These are phyloP conservation scores for Podaxis rugospora DNA, from an alignment of 768 basidiomycete genomes.

Conservation along the genomic window DNA sequence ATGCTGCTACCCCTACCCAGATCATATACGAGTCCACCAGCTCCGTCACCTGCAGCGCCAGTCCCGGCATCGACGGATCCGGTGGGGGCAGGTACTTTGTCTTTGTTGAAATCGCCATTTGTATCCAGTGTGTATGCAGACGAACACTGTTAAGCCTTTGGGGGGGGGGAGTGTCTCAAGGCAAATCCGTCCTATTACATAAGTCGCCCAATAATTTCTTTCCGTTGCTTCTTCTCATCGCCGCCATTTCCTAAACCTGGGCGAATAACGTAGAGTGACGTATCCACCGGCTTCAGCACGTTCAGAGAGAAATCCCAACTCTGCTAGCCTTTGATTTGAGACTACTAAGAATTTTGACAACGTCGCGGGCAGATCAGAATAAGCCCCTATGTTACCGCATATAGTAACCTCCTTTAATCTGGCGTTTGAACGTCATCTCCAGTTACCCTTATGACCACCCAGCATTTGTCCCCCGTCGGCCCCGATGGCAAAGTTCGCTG, in stretches of 20 bases:
- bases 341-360: too few relatives aligned
- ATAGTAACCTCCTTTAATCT: background rate
- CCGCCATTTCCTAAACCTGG: background rate
- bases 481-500: constrained; percentile 30
- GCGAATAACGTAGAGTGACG: background rate
- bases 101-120: constrained; percentile 34
- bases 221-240: too few relatives aligned
- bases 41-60: constrained; percentile 63
- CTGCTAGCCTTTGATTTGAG: too few relatives aligned
- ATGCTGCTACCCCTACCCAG: constrained; percentile 68
- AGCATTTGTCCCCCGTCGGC: constrained; percentile 20
- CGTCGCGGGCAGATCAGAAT: background rate
- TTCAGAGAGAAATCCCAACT: background rate
- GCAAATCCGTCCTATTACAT: constrained; percentile 4
- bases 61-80: constrained; percentile 48
- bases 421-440: background rate
- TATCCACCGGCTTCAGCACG: background rate
- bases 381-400: background rate
- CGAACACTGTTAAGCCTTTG: background rate
- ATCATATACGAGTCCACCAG: constrained; percentile 77
- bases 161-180: background rate
- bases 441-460: background rate
- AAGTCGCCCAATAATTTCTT: constrained; percentile 2
- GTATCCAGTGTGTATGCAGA: constrained; percentile 2
- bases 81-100: constrained; percentile 46